These are phyloP conservation scores for Fusarium sarcochroum DNA, from an alignment of 2,329 filamentous ascomycete genomes.

Conservation along the genomic window DNA sequence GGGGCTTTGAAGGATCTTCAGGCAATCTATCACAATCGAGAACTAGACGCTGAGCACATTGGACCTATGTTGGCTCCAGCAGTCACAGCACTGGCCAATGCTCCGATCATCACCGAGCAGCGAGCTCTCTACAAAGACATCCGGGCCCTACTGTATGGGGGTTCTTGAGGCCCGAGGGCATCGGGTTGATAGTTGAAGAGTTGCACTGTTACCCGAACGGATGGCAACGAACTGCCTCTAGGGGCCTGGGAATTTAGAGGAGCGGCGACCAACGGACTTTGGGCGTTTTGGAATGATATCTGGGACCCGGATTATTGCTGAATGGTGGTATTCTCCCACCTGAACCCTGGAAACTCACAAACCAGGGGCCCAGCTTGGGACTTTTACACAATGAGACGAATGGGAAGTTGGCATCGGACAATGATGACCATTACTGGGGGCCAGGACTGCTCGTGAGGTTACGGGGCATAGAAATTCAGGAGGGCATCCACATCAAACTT, in stretches of 20 bases:
- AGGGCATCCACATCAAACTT: no score
- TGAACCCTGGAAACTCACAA: no score
- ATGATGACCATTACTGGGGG: no score
- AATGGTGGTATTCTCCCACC: no score
- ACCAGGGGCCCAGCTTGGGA: no score
- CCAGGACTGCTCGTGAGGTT: no score
- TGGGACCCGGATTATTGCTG: no score
- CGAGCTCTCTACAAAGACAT: neutral
- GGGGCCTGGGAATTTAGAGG: neutral
- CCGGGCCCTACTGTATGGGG: neutral
- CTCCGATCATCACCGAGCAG: neutral
- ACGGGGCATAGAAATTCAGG: no score
- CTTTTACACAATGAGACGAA: no score
- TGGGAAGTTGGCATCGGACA: no score
- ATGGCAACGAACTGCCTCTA: neutral
- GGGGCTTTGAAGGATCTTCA: neutral
- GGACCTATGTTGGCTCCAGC: neutral
- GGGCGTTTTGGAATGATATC: no score
- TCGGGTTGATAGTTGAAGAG: neutral
- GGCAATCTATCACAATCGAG: neutral
- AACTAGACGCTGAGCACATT: neutral
- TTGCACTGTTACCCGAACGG: neutral
- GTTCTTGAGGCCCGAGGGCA: neutral
- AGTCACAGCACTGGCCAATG: neutral
- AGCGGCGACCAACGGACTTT: no score